Percentiles rank a stretch among this genome's conserved stretches.
Conservation (phyloP, 371 early-diverging fungal species). For the Funneliformis caledonium region DNA sequence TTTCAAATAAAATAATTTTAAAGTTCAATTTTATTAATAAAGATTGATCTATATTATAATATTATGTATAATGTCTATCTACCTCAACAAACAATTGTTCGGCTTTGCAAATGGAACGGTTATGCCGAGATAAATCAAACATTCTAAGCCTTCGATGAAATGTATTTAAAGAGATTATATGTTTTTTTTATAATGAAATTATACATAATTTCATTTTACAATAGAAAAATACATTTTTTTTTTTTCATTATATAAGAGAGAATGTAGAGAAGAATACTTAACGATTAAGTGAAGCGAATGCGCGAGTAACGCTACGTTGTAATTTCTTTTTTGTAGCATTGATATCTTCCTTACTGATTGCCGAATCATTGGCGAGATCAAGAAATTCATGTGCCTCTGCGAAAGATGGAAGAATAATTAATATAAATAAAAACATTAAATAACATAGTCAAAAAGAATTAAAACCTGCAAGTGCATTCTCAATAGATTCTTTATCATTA, state of each 20-base stretch:
- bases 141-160: too few species aligned
- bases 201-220: not conserved
- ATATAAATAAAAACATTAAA: not conserved
- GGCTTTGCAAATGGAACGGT: too few species aligned
- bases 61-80: too few species aligned
- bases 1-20: too few species aligned
- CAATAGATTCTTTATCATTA: slow-evolving; percentile 83
- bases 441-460: not conserved
- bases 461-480: slow-evolving; percentile 72
- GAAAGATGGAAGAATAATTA: not conserved
- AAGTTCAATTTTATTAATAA: too few species aligned
- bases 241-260: not conserved
- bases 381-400: slow-evolving; percentile 83
- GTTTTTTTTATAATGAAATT: not conserved
- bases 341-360: slow-evolving; percentile 82
- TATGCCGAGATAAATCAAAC: too few species aligned
- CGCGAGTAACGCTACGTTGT: slow-evolving; percentile 82
- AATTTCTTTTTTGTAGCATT: slow-evolving; percentile 91
- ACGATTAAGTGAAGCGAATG: slow-evolving; percentile 66
- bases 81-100: too few species aligned
- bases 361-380: slow-evolving; percentile 60
- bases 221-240: not conserved
- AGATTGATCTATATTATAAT: too few species aligned
- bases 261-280: slow-evolving; percentile 6
- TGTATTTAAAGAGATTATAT: not conserved